A percentile compares a stretch with the other conserved stretches of the same genome.
Evolutionary conservation across 2,329 filamentous ascomycete genomes (phyloP).

Genomic region (Graphilbum sp.): DNA sequence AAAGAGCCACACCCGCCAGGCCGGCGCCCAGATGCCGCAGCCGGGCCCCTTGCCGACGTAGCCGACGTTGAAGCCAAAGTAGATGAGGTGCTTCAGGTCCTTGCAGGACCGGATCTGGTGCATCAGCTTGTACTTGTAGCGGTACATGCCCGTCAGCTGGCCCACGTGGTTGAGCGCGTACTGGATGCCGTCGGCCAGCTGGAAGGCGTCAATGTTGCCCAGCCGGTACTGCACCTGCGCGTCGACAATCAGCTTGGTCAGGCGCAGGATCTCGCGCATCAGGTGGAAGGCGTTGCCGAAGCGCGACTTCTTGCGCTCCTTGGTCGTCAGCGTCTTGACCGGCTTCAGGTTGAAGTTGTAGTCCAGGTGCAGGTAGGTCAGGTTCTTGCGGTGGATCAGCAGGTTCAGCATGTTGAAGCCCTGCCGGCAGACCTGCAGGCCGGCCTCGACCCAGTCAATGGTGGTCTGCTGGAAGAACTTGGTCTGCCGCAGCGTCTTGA

Average conservation of each 20-base stretch:
- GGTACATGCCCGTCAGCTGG: conserved; percentile 97
- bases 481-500: conserved; percentile 80
- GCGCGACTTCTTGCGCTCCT: conserved; percentile 97
- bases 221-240: conserved; percentile 95
- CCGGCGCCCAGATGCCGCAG: conserved; percentile 97
- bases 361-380: conserved; percentile 94
- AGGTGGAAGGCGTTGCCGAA: conserved; percentile 98
- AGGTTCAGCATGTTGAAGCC: conserved; percentile 99
- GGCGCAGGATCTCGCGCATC: conserved; percentile 90
- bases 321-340: conserved; percentile 95
- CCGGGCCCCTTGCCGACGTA: conserved; percentile 94
- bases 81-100: conserved; percentile 96
- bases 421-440: conserved; percentile 92
- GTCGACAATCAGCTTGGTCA: conserved; percentile 96
- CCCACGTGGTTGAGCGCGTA: conserved; percentile 99
- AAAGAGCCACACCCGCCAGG: conserved; percentile 97
- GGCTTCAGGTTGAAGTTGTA: conserved; percentile 99
- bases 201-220: conserved; percentile 97
- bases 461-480: conserved; percentile 99
- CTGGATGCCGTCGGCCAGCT: conserved; percentile 94
- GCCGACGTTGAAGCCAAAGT: conserved; percentile 95
- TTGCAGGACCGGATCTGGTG: conserved; percentile 99
- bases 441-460: conserved; percentile 98
- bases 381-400: conserved; percentile 92
- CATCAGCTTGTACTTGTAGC: conserved; percentile 99